These are phyloP conservation scores for Wickerhamiella musiphila DNA, from an alignment of 805 yeast species.

Conservation along the genomic window DNA sequence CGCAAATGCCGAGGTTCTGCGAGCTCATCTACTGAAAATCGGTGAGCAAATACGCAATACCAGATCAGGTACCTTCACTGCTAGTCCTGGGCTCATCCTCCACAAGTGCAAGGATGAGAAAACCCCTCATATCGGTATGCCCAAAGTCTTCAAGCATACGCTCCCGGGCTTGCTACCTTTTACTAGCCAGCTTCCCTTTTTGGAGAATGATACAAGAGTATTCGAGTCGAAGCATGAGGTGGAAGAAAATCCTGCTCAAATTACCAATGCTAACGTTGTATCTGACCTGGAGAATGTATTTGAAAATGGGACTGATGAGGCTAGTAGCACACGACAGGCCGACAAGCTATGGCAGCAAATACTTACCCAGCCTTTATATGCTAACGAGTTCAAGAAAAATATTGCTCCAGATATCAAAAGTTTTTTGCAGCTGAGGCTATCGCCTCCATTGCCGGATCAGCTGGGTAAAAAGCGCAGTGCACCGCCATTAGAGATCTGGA, in stretches of 20 bases:
- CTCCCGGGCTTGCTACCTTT: too few species aligned
- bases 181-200: constrained; percentile 17
- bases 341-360: neutral
- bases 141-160: too few species aligned
- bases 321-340: too few species aligned
- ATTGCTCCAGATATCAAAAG: too few species aligned
- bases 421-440: too few species aligned
- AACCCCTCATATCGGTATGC: constrained; percentile 9
- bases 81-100: constrained; percentile 19
- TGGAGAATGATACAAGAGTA: constrained; percentile 6
- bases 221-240: neutral
- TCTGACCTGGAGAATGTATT: neutral
- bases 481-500: too few species aligned
- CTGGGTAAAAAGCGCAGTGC: too few species aligned
- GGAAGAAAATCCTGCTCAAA: neutral
- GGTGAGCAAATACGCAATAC: constrained; percentile 4
- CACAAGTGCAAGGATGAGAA: constrained; percentile 7
- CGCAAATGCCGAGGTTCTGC: neutral
- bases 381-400: constrained; percentile 20
- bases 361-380: constrained; percentile 11
- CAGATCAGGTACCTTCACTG: constrained; percentile 15
- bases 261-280: neutral
- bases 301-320: neutral
- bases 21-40: neutral
- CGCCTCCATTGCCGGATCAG: too few species aligned